Evolutionary conservation across 1,139 yeast species (phyloP).

Genomic region (Waltiozyma sp.): DNA sequence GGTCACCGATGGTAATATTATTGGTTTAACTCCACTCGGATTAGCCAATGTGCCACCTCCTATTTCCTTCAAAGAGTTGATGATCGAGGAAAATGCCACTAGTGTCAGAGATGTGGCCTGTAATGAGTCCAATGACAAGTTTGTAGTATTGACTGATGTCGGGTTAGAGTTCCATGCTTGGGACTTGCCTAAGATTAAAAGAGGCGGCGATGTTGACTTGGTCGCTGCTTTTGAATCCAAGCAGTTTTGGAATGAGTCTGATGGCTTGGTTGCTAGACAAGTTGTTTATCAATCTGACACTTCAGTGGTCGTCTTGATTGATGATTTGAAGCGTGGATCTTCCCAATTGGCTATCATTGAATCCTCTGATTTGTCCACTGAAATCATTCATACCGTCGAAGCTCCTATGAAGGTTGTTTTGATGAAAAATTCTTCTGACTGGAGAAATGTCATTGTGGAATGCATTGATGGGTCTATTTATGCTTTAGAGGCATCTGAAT

Average conservation of each 20-base stretch:
- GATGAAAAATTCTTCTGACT: conserved; percentile 46
- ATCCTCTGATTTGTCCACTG: conserved; percentile 30
- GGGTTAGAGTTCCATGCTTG: conserved; percentile 20
- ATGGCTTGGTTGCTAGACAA: conserved; percentile 47
- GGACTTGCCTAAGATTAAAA: background rate
- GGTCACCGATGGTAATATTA: conserved; percentile 70
- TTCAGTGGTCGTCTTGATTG: conserved; percentile 40
- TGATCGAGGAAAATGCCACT: conserved; percentile 29
- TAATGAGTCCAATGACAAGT: conserved; percentile 43
- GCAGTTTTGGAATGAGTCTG: conserved; percentile 24
- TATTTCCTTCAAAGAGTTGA: conserved; percentile 58
- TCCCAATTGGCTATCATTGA: conserved; percentile 44
- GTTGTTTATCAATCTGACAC: conserved; percentile 44
- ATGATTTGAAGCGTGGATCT: conserved; percentile 24
- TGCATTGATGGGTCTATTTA: conserved; percentile 53
- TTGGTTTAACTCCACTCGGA: conserved; percentile 71
- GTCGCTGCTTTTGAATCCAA: background rate
- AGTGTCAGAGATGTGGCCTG: conserved; percentile 55
- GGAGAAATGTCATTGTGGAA: conserved; percentile 42
- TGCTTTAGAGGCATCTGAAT: conserved; percentile 22
- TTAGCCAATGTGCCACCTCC: conserved; percentile 96
- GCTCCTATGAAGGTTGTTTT: conserved; percentile 42
- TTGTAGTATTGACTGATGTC: conserved; percentile 43
- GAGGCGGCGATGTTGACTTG: background rate
- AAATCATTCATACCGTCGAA: conserved; percentile 32